phyloP scores from a whole-genome alignment of 768 basidiomycete species.

The Postia placenta region DNA sequence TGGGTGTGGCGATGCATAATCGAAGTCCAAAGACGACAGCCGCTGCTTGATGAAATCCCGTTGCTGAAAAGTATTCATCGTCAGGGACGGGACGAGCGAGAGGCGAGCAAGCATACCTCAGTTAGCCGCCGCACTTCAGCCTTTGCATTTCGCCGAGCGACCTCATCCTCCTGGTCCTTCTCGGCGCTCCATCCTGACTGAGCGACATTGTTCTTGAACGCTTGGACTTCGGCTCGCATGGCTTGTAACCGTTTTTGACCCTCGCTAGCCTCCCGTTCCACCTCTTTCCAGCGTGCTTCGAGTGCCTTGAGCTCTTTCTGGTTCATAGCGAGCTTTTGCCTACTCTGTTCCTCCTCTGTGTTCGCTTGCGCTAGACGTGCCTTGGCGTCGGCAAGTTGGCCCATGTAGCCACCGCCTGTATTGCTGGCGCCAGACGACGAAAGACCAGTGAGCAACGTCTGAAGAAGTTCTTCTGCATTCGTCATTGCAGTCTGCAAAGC shows the following conservation, averaged over 20 bases:
- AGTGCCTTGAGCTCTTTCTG: conserved; percentile 74
- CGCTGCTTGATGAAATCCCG: conserved; percentile 63
- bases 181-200: conserved; percentile 73
- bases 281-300: conserved; percentile 76
- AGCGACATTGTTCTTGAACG: conserved; percentile 43
- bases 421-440: conserved; percentile 61
- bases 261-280: conserved; percentile 79
- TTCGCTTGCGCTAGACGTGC: conserved; percentile 66
- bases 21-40: conserved; percentile 73
- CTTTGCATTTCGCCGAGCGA: conserved; percentile 44
- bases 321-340: conserved; percentile 66
- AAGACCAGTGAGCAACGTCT: conserved; percentile 90
- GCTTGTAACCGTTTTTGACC: conserved; percentile 61
- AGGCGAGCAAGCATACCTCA: conserved; percentile 43
- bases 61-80: conserved; percentile 38
- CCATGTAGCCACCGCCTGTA: conserved; percentile 90
- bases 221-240: conserved; percentile 53
- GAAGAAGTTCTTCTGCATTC: conserved; percentile 87
- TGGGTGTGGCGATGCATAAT: conserved; percentile 70
- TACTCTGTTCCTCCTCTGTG: conserved; percentile 81
- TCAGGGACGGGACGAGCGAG: background rate
- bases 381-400: conserved; percentile 85
- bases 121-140: conserved; percentile 47
- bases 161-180: conserved; percentile 57
- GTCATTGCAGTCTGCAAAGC: conserved; percentile 52